Evolutionary conservation across 108 stramenopile genomes (phyloP).

Genomic region (Aurantiochytrium sp.): DNA sequence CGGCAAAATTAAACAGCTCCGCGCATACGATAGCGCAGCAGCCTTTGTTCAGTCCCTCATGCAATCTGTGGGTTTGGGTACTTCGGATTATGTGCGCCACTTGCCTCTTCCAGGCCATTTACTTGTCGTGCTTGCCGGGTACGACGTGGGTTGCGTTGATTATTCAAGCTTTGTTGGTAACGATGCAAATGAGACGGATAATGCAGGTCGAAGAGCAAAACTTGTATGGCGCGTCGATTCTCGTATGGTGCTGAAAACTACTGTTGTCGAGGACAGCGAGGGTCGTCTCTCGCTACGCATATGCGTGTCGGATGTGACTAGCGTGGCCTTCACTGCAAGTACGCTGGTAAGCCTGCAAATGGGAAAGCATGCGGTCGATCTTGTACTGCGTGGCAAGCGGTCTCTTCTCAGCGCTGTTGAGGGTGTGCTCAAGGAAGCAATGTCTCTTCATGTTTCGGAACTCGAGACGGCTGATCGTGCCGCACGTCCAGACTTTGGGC

Average conservation of each 20-base stretch:
- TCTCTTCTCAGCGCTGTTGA: not conserved
- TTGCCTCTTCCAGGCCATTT: not conserved
- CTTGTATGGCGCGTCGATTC: not conserved
- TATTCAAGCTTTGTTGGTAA: not conserved
- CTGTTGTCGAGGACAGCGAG: not conserved
- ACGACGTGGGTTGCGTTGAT: not conserved
- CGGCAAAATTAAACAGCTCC: not conserved
- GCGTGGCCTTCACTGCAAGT: not conserved
- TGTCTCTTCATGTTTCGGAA: not conserved
- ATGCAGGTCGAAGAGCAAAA: not conserved
- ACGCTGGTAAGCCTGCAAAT: not conserved
- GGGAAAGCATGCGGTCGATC: not conserved
- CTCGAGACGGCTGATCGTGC: not conserved
- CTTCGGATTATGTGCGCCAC: not conserved
- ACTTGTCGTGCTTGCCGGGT: not conserved
- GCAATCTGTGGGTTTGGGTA: not conserved
- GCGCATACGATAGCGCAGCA: not conserved
- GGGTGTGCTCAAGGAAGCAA: not conserved
- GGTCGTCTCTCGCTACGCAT: not conserved
- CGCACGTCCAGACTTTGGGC: not conserved
- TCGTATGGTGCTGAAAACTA: not conserved
- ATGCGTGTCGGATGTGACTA: not conserved
- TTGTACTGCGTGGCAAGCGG: not conserved
- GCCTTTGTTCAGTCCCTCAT: conserved; percentile 1
- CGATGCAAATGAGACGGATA: not conserved